These are phyloP conservation scores for Xylariaceae sp. DNA, from an alignment of 2,329 filamentous ascomycete species.

Conservation along the genomic window DNA sequence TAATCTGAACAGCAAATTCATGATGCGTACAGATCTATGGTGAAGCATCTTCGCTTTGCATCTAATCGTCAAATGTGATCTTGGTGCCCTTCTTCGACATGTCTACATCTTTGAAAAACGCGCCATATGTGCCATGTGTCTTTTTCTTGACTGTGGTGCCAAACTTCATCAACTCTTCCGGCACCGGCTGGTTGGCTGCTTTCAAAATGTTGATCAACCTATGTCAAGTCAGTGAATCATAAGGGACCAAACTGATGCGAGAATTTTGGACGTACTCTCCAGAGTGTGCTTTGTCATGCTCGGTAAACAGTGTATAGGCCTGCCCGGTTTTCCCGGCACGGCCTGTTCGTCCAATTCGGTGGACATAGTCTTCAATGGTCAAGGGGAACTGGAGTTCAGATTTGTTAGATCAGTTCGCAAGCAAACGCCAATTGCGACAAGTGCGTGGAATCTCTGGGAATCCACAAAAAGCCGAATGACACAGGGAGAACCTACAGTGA, in stretches of 20 bases:
- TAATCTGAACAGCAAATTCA: too few relatives aligned
- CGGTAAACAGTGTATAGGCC: constrained; percentile 91
- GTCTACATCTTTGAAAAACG: constrained; percentile 89
- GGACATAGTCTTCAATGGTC: constrained; percentile 95
- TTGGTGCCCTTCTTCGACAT: constrained; percentile 82
- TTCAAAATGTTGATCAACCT: constrained; percentile 92
- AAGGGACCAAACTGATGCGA: neutral
- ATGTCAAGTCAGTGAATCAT: constrained; percentile 13
- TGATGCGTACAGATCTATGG: too few relatives aligned
- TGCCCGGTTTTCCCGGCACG: constrained; percentile 85
- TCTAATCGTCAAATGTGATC: constrained; percentile 72
- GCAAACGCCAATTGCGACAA: neutral
- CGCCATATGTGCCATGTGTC: constrained; percentile 89
- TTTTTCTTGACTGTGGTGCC: constrained; percentile 99
- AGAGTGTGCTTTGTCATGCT: constrained; percentile 88
- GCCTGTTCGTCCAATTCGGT: constrained; percentile 92
- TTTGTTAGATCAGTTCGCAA: constrained; percentile 1
- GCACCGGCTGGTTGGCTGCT: constrained; percentile 86
- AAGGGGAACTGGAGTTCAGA: constrained; percentile 64
- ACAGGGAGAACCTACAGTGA: constrained; percentile 55
- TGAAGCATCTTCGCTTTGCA: neutral
- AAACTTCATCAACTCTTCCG: constrained; percentile 88
- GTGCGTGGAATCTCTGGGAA: neutral
- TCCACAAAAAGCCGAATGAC: neutral
- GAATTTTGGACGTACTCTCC: constrained; percentile 64